Conservation (phyloP, 306 rosid species). For the Prunus mira region DNA sequence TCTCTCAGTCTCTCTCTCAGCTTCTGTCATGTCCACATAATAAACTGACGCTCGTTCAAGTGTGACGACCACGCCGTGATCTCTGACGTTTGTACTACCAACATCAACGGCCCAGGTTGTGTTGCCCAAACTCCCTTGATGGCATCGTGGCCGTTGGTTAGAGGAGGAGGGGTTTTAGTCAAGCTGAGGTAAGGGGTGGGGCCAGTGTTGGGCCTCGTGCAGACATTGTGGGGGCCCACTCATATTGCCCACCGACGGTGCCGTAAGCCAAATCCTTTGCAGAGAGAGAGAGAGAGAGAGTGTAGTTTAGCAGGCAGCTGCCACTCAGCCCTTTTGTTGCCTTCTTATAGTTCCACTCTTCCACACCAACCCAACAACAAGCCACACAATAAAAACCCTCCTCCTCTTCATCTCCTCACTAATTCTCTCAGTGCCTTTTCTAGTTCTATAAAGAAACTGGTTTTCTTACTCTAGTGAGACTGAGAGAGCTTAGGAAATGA, state of each 20-base stretch:
- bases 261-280: not conserved
- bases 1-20: not conserved
- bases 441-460: not conserved
- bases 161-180: slow-evolving; percentile 24
- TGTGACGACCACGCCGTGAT: slow-evolving; percentile 33
- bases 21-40: slow-evolving; percentile 58
- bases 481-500: not conserved
- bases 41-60: not conserved
- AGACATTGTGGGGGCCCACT: slow-evolving; percentile 45
- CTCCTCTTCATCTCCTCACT: slow-evolving; percentile 1
- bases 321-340: slow-evolving; percentile 34
- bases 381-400: slow-evolving; percentile 16
- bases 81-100: slow-evolving; percentile 20
- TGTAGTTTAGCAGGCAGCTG: slow-evolving; percentile 20
- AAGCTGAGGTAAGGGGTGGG: slow-evolving; percentile 36
- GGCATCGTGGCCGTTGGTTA: slow-evolving; percentile 34
- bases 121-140: not conserved
- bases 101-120: slow-evolving; percentile 31
- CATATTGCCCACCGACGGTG: slow-evolving; percentile 54
- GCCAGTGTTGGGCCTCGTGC: slow-evolving; percentile 25
- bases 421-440: not conserved
- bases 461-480: not conserved
- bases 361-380: slow-evolving; percentile 21
- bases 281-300: not conserved
- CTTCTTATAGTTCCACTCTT: slow-evolving; percentile 50